Percentiles rank a stretch among this genome's conserved stretches.
These are phyloP conservation scores for Cadophora malorum DNA, from an alignment of 2,329 filamentous ascomycete genomes.

Conservation along the genomic window DNA sequence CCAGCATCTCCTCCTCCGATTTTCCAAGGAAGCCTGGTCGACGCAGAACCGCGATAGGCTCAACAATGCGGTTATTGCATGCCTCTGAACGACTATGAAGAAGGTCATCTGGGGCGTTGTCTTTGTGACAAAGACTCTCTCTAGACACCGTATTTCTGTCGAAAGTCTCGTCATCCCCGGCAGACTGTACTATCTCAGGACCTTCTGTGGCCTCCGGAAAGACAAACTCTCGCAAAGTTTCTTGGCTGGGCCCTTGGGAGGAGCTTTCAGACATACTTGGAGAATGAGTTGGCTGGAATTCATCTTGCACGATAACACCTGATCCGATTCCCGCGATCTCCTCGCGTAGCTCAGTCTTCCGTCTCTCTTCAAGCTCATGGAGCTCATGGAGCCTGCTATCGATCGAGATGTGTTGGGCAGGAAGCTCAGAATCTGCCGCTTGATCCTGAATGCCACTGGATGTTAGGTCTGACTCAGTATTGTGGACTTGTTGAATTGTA, in stretches of 20 bases:
- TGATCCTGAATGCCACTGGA: not conserved
- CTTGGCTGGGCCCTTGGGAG: not conserved
- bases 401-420: not conserved
- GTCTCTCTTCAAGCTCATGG: not conserved
- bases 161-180: not conserved
- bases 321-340: conserved; percentile 1
- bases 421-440: not conserved
- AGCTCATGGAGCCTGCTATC: not conserved
- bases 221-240: not conserved
- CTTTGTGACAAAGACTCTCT: not conserved
- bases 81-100: not conserved
- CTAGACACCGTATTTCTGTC: too few species aligned
- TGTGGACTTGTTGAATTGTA: not conserved
- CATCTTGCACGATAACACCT: not conserved
- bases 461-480: not conserved
- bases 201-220: not conserved
- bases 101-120: not conserved
- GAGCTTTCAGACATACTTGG: not conserved
- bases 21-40: not conserved
- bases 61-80: not conserved
- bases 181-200: not conserved
- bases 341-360: not conserved
- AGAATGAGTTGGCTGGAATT: not conserved
- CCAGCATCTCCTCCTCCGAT: not conserved
- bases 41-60: not conserved